Base-by-base conservation (phyloP, 2,329 filamentous ascomycete genomes). In the Chlorencoelia australis region DNA sequence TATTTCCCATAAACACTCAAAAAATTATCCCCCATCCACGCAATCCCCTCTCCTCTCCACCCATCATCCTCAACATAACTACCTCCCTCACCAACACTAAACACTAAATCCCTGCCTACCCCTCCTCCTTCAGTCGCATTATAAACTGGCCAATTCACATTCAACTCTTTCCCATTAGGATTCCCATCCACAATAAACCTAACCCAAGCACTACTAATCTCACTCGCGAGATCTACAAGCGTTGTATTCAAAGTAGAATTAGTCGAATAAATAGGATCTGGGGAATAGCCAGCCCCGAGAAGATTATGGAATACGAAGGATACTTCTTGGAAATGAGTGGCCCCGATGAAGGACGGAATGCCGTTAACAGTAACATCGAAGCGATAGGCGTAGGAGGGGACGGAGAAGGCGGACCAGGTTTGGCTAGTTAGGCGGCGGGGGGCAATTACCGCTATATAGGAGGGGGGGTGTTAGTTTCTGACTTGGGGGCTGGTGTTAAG, bases 261-360 rank as follows among this genome's bases (percentile, higher is more conserved):
- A 5, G 24, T 27, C 5, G 18, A 13, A 3, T 16, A 13, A 26
- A 67, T 63, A 1, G 64, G 64, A 38, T 57, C 59, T 1, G 33
- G 42, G 2, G 24, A 37, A 39, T 68, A 71, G 1, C 69, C 69
- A 3, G 56, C 40, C 1, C 69, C 71, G 4, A 59, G 42, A 5
- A 62, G 52, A 43, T 76, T 75, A 44, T 70, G 51, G 33, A 75
- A 69, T 5, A 74, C 69, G 42, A 71, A 72, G 1, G 63, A 59
- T 0, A 73, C 65, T 50, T 73, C 69, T 38, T 66, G 54, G 50
- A 65, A 65, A 45, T 67, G 64, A 22, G 53, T 52, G 4, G 51
- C 48, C 11, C 59, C 59, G 4, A 39, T 33, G 5, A 33, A 24
- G 29, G 29, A 20, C 0, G 49, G 36, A 3, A 56, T 7, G 3